These are phyloP conservation scores for Guadua angustifolia DNA, from an alignment of 176 grass and related monocot genomes.

Conservation along the genomic window DNA sequence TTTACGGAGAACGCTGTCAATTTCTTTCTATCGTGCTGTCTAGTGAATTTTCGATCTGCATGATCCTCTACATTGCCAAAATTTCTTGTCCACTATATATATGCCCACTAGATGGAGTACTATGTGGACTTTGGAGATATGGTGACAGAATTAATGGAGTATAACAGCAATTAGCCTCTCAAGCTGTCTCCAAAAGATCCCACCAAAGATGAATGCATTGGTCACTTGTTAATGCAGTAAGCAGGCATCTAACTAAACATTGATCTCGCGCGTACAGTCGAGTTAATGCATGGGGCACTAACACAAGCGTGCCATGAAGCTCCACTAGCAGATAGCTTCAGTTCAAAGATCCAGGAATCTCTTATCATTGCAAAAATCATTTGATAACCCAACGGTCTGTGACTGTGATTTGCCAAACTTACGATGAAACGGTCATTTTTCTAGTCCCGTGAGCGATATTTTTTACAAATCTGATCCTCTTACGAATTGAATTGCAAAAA, in stretches of 20 bases:
- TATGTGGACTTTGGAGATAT: neutral
- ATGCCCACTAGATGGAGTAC: too few species aligned
- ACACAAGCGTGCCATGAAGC: slow-evolving; percentile 1
- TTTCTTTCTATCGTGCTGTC: neutral
- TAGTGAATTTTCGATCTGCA: neutral
- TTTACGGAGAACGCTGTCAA: neutral
- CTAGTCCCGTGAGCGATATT: too few species aligned
- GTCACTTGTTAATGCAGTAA: neutral
- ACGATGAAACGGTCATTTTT: neutral
- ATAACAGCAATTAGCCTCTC: neutral
- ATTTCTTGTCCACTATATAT: too few species aligned
- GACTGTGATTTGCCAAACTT: neutral
- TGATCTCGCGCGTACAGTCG: neutral
- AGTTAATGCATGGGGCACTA: slow-evolving; percentile 21
- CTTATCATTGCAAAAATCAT: slow-evolving; percentile 36
- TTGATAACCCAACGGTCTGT: neutral
- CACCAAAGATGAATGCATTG: neutral
- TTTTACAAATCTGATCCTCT: too few species aligned
- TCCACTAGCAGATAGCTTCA: neutral
- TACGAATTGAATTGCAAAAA: too few species aligned
- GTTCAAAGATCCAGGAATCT: neutral
- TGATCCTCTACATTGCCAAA: neutral
- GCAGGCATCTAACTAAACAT: neutral
- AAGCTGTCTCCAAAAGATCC: neutral
- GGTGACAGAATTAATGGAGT: too few species aligned